A percentile compares a stretch with the other conserved stretches of the same genome.
These are phyloP conservation scores for Wickerhamomyces silvicola DNA, from an alignment of 805 yeast species.

Conservation along the genomic window DNA sequence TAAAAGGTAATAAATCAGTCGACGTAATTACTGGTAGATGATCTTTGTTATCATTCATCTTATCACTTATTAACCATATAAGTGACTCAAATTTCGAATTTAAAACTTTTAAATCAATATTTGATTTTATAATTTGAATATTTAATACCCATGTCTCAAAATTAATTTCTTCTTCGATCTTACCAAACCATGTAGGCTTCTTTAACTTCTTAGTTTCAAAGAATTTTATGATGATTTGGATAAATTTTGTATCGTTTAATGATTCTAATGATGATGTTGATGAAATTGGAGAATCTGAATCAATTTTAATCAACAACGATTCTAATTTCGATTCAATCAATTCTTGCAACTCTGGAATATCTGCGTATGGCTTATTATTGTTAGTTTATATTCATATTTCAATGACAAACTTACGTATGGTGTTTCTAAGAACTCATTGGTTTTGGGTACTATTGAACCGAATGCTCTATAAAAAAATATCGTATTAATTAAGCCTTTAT, in stretches of 20 bases:
- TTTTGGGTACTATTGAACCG: slow-evolving; percentile 54
- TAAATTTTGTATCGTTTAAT: slow-evolving; percentile 15
- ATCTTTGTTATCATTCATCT: slow-evolving; percentile 49
- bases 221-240: slow-evolving; percentile 33
- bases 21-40: slow-evolving; percentile 74
- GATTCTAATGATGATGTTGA: slow-evolving; percentile 1
- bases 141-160: slow-evolving; percentile 73
- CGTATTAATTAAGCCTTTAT: slow-evolving; percentile 51
- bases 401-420: slow-evolving; percentile 35
- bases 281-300: slow-evolving; percentile 9
- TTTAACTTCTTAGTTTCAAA: slow-evolving; percentile 34
- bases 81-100: slow-evolving; percentile 34
- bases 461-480: slow-evolving; percentile 65
- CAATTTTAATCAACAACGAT: slow-evolving; percentile 24
- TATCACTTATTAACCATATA: slow-evolving; percentile 41
- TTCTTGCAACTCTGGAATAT: slow-evolving; percentile 42
- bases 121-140: slow-evolving; percentile 37
- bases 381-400: background rate
- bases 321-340: slow-evolving; percentile 31
- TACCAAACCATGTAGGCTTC: slow-evolving; percentile 51
- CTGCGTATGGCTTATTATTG: slow-evolving; percentile 31
- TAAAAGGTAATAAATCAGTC: slow-evolving; percentile 62
- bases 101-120: slow-evolving; percentile 10
- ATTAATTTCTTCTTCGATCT: slow-evolving; percentile 35
- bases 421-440: slow-evolving; percentile 49